A percentile compares a stretch with the other conserved stretches of the same genome.
These are phyloP conservation scores for Diutina sp. DNA, from an alignment of 1,139 yeast species.

Conservation along the genomic window DNA sequence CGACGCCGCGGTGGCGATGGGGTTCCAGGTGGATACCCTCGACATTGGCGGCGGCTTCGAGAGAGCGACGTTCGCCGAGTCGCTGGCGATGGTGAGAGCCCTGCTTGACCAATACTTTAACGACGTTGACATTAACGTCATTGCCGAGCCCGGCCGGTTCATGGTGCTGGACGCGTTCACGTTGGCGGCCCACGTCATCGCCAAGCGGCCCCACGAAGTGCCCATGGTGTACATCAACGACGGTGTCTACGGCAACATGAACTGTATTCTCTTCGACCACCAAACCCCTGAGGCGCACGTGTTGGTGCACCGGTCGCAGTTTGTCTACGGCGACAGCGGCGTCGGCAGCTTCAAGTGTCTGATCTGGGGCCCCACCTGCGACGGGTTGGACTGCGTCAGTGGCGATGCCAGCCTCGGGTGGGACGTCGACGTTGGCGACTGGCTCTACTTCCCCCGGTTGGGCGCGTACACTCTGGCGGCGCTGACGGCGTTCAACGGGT, in stretches of 20 bases:
- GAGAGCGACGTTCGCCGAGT: conserved; percentile 45
- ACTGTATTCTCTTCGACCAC: conserved; percentile 88
- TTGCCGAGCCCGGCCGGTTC: conserved; percentile 94
- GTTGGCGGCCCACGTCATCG: conserved; percentile 74
- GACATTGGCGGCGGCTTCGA: conserved; percentile 97
- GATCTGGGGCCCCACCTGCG: conserved; percentile 98
- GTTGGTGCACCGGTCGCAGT: conserved; percentile 39
- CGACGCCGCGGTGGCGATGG: conserved; percentile 38
- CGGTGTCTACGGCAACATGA: conserved; percentile 92
- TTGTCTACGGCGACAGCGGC: conserved; percentile 14
- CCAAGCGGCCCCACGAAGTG: conserved; percentile 45
- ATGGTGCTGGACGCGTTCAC: conserved; percentile 82
- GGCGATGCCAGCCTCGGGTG: conserved; percentile 37
- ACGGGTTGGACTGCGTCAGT: conserved; percentile 82
- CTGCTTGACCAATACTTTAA: conserved; percentile 54
- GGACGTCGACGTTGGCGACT: conserved; percentile 72
- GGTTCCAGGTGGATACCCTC: conserved; percentile 39
- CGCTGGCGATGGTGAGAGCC: conserved; percentile 45
- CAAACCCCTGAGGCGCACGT: conserved; percentile 66
- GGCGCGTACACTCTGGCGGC: conserved; percentile 97
- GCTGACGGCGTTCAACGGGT: conserved; percentile 81
- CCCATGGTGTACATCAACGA: conserved; percentile 72
- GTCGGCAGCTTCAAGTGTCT: conserved; percentile 32
- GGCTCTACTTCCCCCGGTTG: conserved; percentile 73
- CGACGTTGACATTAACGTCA: conserved; percentile 33